Conservation (phyloP, 108 stramenopile genomes). For the Cyclotella kingstonii region DNA sequence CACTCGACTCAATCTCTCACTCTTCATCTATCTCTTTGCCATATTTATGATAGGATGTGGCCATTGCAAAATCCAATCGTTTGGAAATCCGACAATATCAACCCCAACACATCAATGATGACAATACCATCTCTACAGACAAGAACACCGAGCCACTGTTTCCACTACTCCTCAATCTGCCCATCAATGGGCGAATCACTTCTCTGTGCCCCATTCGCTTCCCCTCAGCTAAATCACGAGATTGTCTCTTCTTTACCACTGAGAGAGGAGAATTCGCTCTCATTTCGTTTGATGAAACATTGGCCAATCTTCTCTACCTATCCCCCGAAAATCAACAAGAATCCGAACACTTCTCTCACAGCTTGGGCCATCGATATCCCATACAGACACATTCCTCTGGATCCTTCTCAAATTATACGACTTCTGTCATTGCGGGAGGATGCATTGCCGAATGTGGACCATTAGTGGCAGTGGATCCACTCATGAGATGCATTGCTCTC, state of each 20-base stretch:
- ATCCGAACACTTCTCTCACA: too few species aligned
- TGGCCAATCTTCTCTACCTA: slow-evolving; percentile 1
- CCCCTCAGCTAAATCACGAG: slow-evolving; percentile 18
- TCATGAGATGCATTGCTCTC: slow-evolving; percentile 63
- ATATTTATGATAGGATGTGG: slow-evolving; percentile 45
- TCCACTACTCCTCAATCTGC: slow-evolving; percentile 57
- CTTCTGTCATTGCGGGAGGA: slow-evolving; percentile 39
- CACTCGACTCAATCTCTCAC: background rate
- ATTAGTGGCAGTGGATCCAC: slow-evolving; percentile 61
- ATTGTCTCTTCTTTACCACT: slow-evolving; percentile 71
- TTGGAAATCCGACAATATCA: slow-evolving; percentile 64
- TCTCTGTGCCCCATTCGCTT: slow-evolving; percentile 48
- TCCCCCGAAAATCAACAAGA: background rate
- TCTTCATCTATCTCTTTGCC: background rate
- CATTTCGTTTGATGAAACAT: slow-evolving; percentile 49
- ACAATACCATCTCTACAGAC: background rate
- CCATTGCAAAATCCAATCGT: slow-evolving; percentile 66
- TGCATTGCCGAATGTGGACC: slow-evolving; percentile 57
- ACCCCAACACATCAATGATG: background rate
- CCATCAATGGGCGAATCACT: slow-evolving; percentile 74
- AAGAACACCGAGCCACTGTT: slow-evolving; percentile 39
- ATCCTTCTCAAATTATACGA: slow-evolving; percentile 40
- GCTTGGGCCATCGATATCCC: slow-evolving; percentile 32
- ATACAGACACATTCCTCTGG: slow-evolving; percentile 58
- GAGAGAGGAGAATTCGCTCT: slow-evolving; percentile 71